Conservation (phyloP, 2,329 filamentous ascomycete species). For the Ambrosiella beaveri region DNA sequence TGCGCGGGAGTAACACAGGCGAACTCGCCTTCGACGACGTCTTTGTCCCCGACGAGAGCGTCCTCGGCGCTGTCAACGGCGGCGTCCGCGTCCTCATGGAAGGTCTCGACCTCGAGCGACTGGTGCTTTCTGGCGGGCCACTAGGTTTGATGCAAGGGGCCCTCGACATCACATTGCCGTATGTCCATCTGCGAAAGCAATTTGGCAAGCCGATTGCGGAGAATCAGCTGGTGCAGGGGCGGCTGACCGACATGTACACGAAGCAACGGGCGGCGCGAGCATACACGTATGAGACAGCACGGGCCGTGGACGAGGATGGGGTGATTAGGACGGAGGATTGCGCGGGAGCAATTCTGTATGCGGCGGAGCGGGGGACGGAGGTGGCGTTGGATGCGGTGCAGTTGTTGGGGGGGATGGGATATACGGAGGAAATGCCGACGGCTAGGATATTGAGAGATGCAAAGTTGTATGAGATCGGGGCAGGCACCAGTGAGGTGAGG, state of each 20-base stretch:
- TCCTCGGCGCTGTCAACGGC: slow-evolving; percentile 63
- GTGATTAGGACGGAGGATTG: slow-evolving; percentile 75
- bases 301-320: slow-evolving; percentile 58
- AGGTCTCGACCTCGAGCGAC: slow-evolving; percentile 79
- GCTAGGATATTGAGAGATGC: slow-evolving; percentile 64
- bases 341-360: slow-evolving; percentile 83
- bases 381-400: slow-evolving; percentile 78
- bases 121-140: slow-evolving; percentile 81
- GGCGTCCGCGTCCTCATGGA: slow-evolving; percentile 92
- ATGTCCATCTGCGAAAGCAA: slow-evolving; percentile 75
- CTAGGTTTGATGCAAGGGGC: slow-evolving; percentile 91
- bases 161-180: slow-evolving; percentile 64
- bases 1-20: slow-evolving; percentile 92
- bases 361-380: slow-evolving; percentile 78
- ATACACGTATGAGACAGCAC: slow-evolving; percentile 75
- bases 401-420: slow-evolving; percentile 85
- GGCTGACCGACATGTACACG: slow-evolving; percentile 93
- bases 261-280: slow-evolving; percentile 70
- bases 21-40: slow-evolving; percentile 83
- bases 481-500: slow-evolving; percentile 84
- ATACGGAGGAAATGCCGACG: slow-evolving; percentile 86
- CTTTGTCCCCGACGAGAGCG: slow-evolving; percentile 68
- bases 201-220: slow-evolving; percentile 75
- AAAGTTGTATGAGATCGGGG: slow-evolving; percentile 87
- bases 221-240: slow-evolving; percentile 85